A percentile compares a stretch with the other conserved stretches of the same genome.
phyloP scores from a whole-genome alignment of 129 eudicot genomes.

The Flaveria bidentis region DNA sequence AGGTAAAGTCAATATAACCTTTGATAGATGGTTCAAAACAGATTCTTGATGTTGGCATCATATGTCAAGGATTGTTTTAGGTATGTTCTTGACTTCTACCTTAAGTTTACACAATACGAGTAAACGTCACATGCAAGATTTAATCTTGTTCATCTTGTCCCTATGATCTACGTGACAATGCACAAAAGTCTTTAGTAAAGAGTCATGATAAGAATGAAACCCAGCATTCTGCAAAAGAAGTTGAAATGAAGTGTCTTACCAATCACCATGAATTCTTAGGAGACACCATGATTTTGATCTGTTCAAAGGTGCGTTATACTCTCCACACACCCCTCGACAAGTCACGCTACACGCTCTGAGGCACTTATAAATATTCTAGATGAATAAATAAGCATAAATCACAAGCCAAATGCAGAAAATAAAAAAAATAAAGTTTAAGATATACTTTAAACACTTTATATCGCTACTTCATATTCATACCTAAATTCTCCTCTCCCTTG shows the following conservation, averaged over 20 bases:
- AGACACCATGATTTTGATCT: slow-evolving; percentile 48
- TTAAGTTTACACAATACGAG: slow-evolving; percentile 32
- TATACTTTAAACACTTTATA: no score
- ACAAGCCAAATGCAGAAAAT: no score
- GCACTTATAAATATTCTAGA: no score
- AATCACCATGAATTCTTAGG: slow-evolving; percentile 39
- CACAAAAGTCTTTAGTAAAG: neutral
- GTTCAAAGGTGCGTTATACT: slow-evolving; percentile 29
- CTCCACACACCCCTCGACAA: no score
- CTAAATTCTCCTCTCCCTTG: no score
- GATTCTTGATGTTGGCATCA: slow-evolving; percentile 39
- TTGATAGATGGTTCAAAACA: slow-evolving; percentile 38
- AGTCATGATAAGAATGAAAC: no score
- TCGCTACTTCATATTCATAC: no score
- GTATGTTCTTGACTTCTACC: slow-evolving; percentile 99
- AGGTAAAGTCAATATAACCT: slow-evolving; percentile 75
- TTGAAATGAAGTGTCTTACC: no score
- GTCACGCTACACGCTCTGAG: no score
- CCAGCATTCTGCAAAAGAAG: neutral
- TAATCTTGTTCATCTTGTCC: slow-evolving; percentile 26
- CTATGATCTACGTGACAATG: slow-evolving; percentile 31
- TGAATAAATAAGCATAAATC: no score
- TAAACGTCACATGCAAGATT: slow-evolving; percentile 38
- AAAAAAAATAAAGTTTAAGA: no score
- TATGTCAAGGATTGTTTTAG: slow-evolving; percentile 54